Base-by-base conservation (phyloP, 2,329 filamentous ascomycete genomes). In the Tolypocladium sp. region DNA sequence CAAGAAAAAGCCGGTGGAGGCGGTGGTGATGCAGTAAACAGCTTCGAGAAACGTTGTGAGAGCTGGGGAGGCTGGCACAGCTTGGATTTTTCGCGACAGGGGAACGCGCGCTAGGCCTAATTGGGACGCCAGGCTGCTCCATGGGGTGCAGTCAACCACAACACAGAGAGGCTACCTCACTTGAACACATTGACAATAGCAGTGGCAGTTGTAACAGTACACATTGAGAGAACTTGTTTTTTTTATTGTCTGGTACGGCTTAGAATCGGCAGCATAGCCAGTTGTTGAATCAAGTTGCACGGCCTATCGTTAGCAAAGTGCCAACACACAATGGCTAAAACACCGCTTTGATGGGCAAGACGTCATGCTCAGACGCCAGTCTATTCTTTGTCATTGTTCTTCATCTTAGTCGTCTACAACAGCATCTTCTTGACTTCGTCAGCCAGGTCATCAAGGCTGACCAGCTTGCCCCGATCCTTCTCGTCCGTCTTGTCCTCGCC, bases 401-500 rank as follows among this genome's bases (percentile, higher is more conserved):
- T 46, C 55, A 13, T 38, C 27, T 33, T 33, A 17, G 5, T 40
- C 27, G 13, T 59, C 57, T 64, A 65, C 12, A 65, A 25, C 33
- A 65, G 59, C 53, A 64, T 25, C 57, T 63, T 66, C 71, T 81
- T 83, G 49, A 92, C 79, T 73, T 91, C 88, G 15, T 76, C 71
- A 3, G 86, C 83, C 68, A 92, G 74, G 58, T 86, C 79, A 38
- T 74, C 74, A 63, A 89, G 79, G 57, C 86, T 78, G 27, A 97
- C 84, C 59, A 92, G 75, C 49, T 92, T 82, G 56, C 92, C 93
- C 46, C 62, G 54, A 61, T 96, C 90, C 78, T 97, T 96, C 73
- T 96, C 91, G 0, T 96, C 90, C 0, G 91, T 87, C 79, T 97
- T 90, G 33, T 86, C 91, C 46, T 94, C 88, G 4, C 83, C 82